A percentile compares a stretch with the other conserved stretches of the same genome.
Conservation (phyloP, 305 asterid species). For the Andrographis paniculata region DNA sequence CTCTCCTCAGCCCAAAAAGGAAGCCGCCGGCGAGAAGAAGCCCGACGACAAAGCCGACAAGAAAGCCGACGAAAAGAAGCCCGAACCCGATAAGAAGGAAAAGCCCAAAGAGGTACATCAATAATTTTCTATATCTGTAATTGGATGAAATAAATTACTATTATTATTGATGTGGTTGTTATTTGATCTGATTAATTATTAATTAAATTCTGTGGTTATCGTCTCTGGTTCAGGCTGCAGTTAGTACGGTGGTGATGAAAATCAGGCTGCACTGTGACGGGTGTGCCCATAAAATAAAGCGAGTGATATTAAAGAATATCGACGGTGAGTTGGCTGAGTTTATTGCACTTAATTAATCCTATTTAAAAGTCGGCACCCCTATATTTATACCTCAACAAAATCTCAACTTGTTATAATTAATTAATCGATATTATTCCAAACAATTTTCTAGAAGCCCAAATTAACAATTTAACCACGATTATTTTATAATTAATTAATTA, state of each 20-base stretch:
- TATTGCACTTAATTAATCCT: background rate
- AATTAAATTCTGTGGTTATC: background rate
- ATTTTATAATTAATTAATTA: too few species aligned
- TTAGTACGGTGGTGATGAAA: constrained; percentile 51
- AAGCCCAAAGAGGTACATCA: constrained; percentile 38
- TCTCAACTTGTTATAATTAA: too few species aligned
- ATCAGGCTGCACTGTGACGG: constrained; percentile 75
- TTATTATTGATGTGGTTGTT: background rate
- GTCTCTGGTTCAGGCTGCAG: constrained; percentile 29
- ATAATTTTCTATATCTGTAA: too few species aligned
- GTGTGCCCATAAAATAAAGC: constrained; percentile 64
- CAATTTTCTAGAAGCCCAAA: too few species aligned
- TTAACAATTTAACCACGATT: too few species aligned
- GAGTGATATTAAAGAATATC: constrained; percentile 39
- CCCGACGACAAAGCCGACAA: constrained; percentile 24
- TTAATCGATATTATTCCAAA: too few species aligned
- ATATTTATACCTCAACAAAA: too few species aligned
- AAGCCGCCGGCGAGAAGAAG: constrained; percentile 27
- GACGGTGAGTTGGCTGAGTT: constrained; percentile 42
- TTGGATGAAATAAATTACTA: background rate
- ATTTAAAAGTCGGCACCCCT: too few species aligned
- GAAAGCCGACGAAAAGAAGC: constrained; percentile 17
- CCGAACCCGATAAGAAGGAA: constrained; percentile 8
- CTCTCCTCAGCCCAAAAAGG: constrained; percentile 51
- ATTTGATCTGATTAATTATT: background rate